A percentile compares a stretch with the other conserved stretches of the same genome.
Evolutionary conservation across 1,284 basidiomycete genomes (phyloP).

Genomic region (Lignosus rhinocerotis): DNA sequence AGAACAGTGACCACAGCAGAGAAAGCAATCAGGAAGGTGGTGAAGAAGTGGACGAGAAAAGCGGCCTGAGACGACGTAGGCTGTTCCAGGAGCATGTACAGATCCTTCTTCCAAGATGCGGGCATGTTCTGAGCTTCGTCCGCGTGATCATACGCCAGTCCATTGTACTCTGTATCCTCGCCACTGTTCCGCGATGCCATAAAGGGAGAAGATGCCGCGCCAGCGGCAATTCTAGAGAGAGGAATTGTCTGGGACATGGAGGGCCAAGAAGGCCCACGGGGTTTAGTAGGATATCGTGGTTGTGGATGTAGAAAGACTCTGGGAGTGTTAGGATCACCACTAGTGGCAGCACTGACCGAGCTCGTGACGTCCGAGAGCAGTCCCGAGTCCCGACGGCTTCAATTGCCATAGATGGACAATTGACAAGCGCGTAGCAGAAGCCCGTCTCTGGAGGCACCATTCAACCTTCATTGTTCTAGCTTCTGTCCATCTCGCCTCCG

Average conservation of each 20-base stretch:
- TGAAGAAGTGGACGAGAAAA: slow-evolving; percentile 63
- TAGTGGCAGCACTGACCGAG: neutral
- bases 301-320: neutral
- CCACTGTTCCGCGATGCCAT: slow-evolving; percentile 12
- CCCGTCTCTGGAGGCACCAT: neutral
- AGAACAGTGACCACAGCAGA: slow-evolving; percentile 82
- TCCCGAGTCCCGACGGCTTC: no score
- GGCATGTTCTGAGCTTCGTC: slow-evolving; percentile 37
- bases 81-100: slow-evolving; percentile 65
- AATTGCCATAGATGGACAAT: no score
- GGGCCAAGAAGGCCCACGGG: slow-evolving; percentile 1
- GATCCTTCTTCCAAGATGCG: slow-evolving; percentile 57
- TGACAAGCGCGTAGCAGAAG: no score
- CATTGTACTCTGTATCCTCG: slow-evolving; percentile 20
- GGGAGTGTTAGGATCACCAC: neutral
- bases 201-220: slow-evolving; percentile 10
- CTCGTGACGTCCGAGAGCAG: neutral
- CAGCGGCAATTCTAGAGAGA: slow-evolving; percentile 14
- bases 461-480: no score
- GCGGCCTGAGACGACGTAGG: slow-evolving; percentile 69
- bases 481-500: no score
- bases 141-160: slow-evolving; percentile 23
- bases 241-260: slow-evolving; percentile 24
- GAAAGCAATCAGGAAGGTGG: slow-evolving; percentile 62
- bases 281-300: slow-evolving; percentile 4